Conservation (phyloP, 148 eudicot species). For the Nepenthes gracilis region DNA sequence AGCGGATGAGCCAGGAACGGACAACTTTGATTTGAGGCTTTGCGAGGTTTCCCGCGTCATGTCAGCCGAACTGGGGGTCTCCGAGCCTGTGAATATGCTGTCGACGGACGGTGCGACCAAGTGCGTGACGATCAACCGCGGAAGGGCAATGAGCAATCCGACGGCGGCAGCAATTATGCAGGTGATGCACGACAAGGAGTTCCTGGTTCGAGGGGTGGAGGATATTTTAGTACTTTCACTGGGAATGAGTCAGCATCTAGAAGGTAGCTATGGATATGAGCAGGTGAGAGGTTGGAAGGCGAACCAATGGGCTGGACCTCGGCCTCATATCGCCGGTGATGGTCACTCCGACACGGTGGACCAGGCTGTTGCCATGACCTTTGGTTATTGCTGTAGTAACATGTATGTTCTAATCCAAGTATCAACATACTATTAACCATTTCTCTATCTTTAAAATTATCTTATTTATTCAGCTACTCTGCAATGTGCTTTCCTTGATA, state of each 20-base stretch:
- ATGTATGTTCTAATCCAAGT: slow-evolving; percentile 89
- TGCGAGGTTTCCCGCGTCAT: slow-evolving; percentile 86
- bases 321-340: slow-evolving; percentile 70
- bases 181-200: slow-evolving; percentile 89
- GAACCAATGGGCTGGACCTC: slow-evolving; percentile 72
- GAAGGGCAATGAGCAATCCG: slow-evolving; percentile 71
- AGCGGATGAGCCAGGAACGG: slow-evolving; percentile 26
- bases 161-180: slow-evolving; percentile 90
- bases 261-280: slow-evolving; percentile 51
- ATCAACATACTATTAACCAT: neutral
- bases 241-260: slow-evolving; percentile 68
- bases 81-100: slow-evolving; percentile 47
- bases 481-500: neutral
- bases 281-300: slow-evolving; percentile 62
- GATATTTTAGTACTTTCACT: slow-evolving; percentile 79
- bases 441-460: neutral
- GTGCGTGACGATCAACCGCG: slow-evolving; percentile 72
- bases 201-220: slow-evolving; percentile 91
- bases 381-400: slow-evolving; percentile 50
- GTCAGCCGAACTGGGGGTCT: slow-evolving; percentile 58
- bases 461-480: neutral
- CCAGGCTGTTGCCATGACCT: slow-evolving; percentile 85
- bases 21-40: slow-evolving; percentile 59
- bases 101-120: slow-evolving; percentile 52
- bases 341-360: slow-evolving; percentile 76